Evolutionary conservation across 129 eudicot genomes (phyloP), one percentile per base, ranked within the genome.

Genomic region (Dittrichia graveolens): DNA sequence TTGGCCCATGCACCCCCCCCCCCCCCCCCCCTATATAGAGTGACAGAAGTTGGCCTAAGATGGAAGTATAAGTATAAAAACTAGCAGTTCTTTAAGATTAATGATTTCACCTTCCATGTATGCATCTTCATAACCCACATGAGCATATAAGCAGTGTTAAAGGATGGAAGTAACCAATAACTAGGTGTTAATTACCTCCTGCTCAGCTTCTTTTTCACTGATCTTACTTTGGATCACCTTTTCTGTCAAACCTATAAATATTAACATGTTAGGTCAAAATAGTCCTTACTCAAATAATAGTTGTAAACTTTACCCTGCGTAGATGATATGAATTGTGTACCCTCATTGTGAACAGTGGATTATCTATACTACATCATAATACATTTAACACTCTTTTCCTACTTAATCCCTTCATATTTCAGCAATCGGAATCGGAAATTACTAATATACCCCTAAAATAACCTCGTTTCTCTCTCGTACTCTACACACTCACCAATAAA

Each of bases 181-280:
- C 6, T 19, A 35, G 8, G 19, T 16, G 60, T 59, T 18, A 5
- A 39, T 68, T 69, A 95, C 99, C 97, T 76, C 84, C 53, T 83
- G 82, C 79, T 95, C 99, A 67, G 99, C 97, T 86, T 95, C 99
- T 55, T 78, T 75, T 81, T 90, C 99, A 73, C 82, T 84, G 24
- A 86, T 80, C 39, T 80, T 83, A 81, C 99, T 95, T 41, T 83
- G 56, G 77, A 95, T 94, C 73, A 90, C 99, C 81, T 69, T 90
- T 75, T 86, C 77, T 3, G 96, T 86, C 88, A 95, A 86, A 58
- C 99, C 99, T 95, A 55, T 24, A 60, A 38, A 14, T 13, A 61
- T 42, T 14, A 44, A 71, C 46, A 74, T 47, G 58, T 57, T 12
- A 63, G 43, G 41, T 44, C 31, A 50, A 44, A 66, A 65, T 49